These are phyloP conservation scores for Aspergillus cejpii DNA, from an alignment of 2,329 filamentous ascomycete genomes.

Conservation along the genomic window DNA sequence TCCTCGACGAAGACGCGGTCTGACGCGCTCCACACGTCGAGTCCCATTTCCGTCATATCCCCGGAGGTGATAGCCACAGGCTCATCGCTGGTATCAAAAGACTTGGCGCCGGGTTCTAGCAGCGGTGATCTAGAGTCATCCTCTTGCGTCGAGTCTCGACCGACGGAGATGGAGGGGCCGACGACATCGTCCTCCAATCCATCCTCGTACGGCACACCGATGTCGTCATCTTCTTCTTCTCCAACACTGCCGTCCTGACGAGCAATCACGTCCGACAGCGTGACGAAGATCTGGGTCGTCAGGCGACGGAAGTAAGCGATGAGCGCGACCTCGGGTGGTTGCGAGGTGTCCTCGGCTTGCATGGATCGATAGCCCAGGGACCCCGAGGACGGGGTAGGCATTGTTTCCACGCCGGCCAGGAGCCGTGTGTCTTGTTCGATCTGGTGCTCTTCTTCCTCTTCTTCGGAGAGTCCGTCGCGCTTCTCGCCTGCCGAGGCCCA, in stretches of 20 bases:
- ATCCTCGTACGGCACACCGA: slow-evolving; percentile 20
- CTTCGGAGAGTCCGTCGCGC: slow-evolving; percentile 49
- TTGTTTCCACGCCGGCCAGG: slow-evolving; percentile 32
- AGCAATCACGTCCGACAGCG: slow-evolving; percentile 39
- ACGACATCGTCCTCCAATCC: slow-evolving; percentile 20
- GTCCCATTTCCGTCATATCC: slow-evolving; percentile 45
- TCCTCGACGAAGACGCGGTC: slow-evolving; percentile 44
- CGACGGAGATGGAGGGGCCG: slow-evolving; percentile 20
- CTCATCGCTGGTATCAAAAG: slow-evolving; percentile 11
- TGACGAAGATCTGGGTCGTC: slow-evolving; percentile 43
- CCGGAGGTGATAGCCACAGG: slow-evolving; percentile 37
- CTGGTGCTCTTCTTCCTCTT: slow-evolving; percentile 47
- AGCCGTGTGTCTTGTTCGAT: slow-evolving; percentile 41
- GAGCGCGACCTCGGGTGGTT: slow-evolving; percentile 42
- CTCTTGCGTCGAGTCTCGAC: slow-evolving; percentile 20
- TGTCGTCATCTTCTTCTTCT: slow-evolving; percentile 17
- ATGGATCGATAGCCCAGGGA: slow-evolving; percentile 24
- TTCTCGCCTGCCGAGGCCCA: slow-evolving; percentile 61
- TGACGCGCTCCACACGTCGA: slow-evolving; percentile 45
- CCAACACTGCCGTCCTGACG: slow-evolving; percentile 31
- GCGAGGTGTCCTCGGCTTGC: slow-evolving; percentile 22
- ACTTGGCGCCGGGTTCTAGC: slow-evolving; percentile 9
- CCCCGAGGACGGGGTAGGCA: slow-evolving; percentile 24
- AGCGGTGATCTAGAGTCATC: slow-evolving; percentile 26
- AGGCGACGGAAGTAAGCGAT: slow-evolving; percentile 47